Evolutionary conservation across 2,329 filamentous ascomycete genomes (phyloP).

Genomic region (Neophaeococcomyces mojaviensis): DNA sequence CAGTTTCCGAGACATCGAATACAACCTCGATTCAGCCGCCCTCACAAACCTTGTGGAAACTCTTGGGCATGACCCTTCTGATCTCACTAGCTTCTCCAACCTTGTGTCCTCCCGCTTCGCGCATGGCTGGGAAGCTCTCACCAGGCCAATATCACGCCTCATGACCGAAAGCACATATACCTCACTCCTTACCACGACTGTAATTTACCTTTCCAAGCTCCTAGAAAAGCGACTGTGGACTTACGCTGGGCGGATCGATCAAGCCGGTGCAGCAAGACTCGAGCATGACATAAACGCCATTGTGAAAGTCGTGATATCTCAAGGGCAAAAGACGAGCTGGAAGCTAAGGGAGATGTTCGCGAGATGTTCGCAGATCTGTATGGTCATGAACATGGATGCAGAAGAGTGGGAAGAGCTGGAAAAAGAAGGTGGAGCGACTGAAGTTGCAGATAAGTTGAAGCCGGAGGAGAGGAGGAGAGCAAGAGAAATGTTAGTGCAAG

Average conservation of each 20-base stretch:
- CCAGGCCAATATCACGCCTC: slow-evolving; percentile 75
- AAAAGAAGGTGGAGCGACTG: slow-evolving; percentile 37
- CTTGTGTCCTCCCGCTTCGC: slow-evolving; percentile 56
- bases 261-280: slow-evolving; percentile 71
- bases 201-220: slow-evolving; percentile 65
- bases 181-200: slow-evolving; percentile 65
- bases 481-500: slow-evolving; percentile 47
- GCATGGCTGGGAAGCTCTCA: slow-evolving; percentile 75
- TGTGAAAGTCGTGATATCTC: slow-evolving; percentile 42
- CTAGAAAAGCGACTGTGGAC: slow-evolving; percentile 84
- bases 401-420: slow-evolving; percentile 82
- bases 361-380: slow-evolving; percentile 68
- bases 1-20: slow-evolving; percentile 86
- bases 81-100: slow-evolving; percentile 60
- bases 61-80: slow-evolving; percentile 27
- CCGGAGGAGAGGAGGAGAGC: slow-evolving; percentile 67
- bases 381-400: slow-evolving; percentile 90
- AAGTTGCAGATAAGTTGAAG: slow-evolving; percentile 57
- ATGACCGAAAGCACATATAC: slow-evolving; percentile 72
- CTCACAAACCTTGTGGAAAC: slow-evolving; percentile 16
- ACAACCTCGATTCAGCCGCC: slow-evolving; percentile 53
- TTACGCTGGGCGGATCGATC: slow-evolving; percentile 70
- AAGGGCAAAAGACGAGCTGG: slow-evolving; percentile 64
- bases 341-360: slow-evolving; percentile 60
- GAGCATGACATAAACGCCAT: slow-evolving; percentile 78